Evolutionary conservation across 176 grass and related monocot species (phyloP).

Genomic region (Luzula sylvatica): DNA sequence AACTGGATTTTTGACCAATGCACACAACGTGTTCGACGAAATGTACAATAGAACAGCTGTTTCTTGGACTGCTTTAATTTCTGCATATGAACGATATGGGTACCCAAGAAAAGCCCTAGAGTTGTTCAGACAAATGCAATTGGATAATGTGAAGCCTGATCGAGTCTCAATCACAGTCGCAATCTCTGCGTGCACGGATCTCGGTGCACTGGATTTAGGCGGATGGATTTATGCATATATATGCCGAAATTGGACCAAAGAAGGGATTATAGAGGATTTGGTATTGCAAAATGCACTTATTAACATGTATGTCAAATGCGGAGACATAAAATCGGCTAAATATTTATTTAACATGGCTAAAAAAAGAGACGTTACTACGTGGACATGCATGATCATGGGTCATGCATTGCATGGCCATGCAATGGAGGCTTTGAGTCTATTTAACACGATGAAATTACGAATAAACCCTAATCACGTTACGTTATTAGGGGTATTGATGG

Average conservation of each 20-base stretch:
- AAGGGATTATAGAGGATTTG: constrained; percentile 33
- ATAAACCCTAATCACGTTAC: constrained; percentile 67
- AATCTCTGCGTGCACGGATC: constrained; percentile 59
- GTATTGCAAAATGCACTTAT: constrained; percentile 65
- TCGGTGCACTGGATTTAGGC: constrained; percentile 52
- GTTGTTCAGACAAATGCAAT: constrained; percentile 51
- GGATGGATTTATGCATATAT: constrained; percentile 42
- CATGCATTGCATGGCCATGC: constrained; percentile 75
- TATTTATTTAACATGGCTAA: constrained; percentile 38
- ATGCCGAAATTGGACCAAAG: constrained; percentile 22
- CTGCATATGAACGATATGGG: constrained; percentile 65
- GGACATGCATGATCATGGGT: constrained; percentile 73
- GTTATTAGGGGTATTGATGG: constrained; percentile 63
- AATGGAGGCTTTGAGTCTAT: constrained; percentile 41
- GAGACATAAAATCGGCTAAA: constrained; percentile 49
- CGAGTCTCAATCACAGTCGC: constrained; percentile 44
- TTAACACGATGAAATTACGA: constrained; percentile 34
- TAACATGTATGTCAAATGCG: constrained; percentile 72
- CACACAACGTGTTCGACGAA: constrained; percentile 58
- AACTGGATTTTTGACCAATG: constrained; percentile 21
- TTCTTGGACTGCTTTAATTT: constrained; percentile 80
- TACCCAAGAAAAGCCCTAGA: constrained; percentile 31
- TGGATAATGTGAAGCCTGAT: constrained; percentile 36
- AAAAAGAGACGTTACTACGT: constrained; percentile 46
- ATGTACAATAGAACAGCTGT: constrained; percentile 43